Conservation (phyloP, 495 filamentous ascomycete genomes). For the Daldinia vernicosa region DNA sequence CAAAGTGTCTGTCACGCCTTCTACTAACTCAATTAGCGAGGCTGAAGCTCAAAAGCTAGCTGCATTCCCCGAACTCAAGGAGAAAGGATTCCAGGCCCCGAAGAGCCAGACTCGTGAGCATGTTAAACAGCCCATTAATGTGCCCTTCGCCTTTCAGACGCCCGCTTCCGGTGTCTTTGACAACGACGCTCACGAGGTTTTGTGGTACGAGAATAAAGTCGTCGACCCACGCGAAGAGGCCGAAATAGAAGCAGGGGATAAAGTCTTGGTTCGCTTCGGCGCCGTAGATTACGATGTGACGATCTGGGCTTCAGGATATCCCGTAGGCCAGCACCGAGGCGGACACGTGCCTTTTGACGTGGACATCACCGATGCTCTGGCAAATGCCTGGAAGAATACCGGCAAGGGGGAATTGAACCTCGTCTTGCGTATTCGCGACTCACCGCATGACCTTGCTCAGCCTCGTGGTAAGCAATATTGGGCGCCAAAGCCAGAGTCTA, state of each 20-base stretch:
- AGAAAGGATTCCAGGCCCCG: conserved; percentile 42
- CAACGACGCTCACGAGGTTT: conserved; percentile 64
- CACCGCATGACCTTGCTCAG: conserved; percentile 61
- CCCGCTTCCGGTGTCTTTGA: conserved; percentile 64
- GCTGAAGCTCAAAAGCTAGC: conserved; percentile 43
- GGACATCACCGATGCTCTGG: conserved; percentile 61
- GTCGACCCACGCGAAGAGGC: conserved; percentile 54
- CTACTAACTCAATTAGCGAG: conserved; percentile 8
- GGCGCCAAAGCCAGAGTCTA: conserved; percentile 63
- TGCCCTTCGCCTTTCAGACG: conserved; percentile 68
- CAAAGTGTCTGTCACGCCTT: conserved; percentile 29
- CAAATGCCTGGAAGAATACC: conserved; percentile 46
- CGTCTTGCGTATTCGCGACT: conserved; percentile 51
- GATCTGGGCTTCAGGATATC: conserved; percentile 63
- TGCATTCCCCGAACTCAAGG: conserved; percentile 46
- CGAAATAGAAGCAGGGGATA: conserved; percentile 47
- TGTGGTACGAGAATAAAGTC: conserved; percentile 66
- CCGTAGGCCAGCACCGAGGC: conserved; percentile 62
- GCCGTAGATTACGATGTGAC: conserved; percentile 71
- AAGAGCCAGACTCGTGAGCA: conserved; percentile 41
- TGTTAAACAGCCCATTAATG: conserved; percentile 57
- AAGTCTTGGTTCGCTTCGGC: conserved; percentile 65
- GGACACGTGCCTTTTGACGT: conserved; percentile 68
- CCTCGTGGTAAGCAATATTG: conserved; percentile 53
- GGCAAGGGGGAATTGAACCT: conserved; percentile 36